These are phyloP conservation scores for Firmiana major DNA, from an alignment of 345 rosid genomes.

Conservation along the genomic window DNA sequence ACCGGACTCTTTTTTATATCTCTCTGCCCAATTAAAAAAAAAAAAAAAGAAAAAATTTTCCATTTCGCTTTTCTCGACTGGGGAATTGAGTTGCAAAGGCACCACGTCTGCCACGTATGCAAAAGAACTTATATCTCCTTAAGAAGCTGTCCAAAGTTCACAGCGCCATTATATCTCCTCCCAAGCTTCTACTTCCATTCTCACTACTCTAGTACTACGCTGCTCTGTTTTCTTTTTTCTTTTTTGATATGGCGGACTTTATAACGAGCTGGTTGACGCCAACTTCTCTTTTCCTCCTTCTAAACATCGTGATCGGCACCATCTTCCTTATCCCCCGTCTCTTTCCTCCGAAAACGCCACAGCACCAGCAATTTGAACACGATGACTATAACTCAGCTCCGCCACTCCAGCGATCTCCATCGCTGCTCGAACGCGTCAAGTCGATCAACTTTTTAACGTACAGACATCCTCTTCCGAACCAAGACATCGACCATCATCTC, in stretches of 20 bases:
- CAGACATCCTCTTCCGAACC: conserved; percentile 25
- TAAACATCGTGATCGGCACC: conserved; percentile 33
- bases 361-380: conserved; percentile 17
- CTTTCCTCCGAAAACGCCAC: not conserved
- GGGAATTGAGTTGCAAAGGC: no score
- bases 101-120: no score
- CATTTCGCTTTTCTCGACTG: no score
- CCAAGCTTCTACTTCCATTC: no score
- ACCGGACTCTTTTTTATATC: no score
- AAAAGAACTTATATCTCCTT: no score
- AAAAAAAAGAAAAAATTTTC: no score
- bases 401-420: conserved; percentile 42
- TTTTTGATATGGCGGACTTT: not conserved
- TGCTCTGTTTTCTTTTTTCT: no score
- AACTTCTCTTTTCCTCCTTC: conserved; percentile 40
- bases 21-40: no score
- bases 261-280: conserved; percentile 38
- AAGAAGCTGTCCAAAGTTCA: no score
- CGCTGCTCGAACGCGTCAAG: conserved; percentile 47
- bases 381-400: conserved; percentile 7
- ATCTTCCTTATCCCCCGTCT: conserved; percentile 28
- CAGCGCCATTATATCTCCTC: no score
- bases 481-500: conserved; percentile 9
- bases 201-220: no score
- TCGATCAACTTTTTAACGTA: conserved; percentile 39